Base-by-base conservation (phyloP, 2,329 filamentous ascomycete genomes). In the Cladosporium sp. region DNA sequence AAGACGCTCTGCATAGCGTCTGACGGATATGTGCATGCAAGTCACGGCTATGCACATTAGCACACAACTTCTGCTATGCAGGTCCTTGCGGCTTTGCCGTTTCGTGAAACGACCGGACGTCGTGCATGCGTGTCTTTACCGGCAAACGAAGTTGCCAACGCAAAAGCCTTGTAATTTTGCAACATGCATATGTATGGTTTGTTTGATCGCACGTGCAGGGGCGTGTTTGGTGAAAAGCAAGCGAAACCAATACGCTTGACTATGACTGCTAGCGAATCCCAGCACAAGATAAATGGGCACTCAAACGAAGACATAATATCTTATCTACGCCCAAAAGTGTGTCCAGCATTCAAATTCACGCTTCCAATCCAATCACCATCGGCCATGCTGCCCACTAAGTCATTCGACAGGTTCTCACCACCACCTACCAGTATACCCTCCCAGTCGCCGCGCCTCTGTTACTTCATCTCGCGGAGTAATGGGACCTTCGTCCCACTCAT, bases 401-500 rank as follows among this genome's bases (percentile, higher is more conserved):
- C 5, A n/a, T 18, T 46, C 35, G 33, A 10, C 6, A 8, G 35
- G 33, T 26, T 26, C 5, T n/a, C 37, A 10, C 14, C 33, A 21
- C 35, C 56, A 7, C 56, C 7, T 12, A 44, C 14, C 16, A 40
- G 2, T 26, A 40, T 18, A 29, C 35, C 37, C 21, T n/a, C 16
- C 8, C 61, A 44, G 18, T 16, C 50, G 18, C 61, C 61, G 31
- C 50, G 35, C 26, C 31, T 63, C 10, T 23, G 23, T 26, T 60
- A 44, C 55, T 60, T 65, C 56, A 60, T 82, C 63, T 71, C 77
- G 57, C 78, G 79, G 28, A 69, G 69, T 31, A 72, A 73, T 37
- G 74, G 75, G 14, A 66, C 69, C 10, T 71, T 78, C 59, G 75
- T 81, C 0, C 80, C 80, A 5, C 71, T 82, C 4, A 72, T 82